Evolutionary conservation across 176 grass and related monocot species (phyloP).

Genomic region (Poa annua): DNA sequence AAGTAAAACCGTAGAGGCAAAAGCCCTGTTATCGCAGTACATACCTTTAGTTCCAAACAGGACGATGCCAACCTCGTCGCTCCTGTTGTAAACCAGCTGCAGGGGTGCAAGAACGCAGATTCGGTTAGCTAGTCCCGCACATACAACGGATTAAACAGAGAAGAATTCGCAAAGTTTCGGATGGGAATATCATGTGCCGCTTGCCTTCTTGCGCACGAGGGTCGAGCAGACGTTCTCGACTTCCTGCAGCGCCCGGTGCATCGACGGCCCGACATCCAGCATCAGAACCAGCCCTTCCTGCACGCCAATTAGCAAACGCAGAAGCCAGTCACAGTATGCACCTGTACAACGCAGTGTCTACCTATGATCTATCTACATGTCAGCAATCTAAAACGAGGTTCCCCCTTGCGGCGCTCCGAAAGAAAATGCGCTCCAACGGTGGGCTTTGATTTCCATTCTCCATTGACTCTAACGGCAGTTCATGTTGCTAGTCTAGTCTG

Average conservation of each 20-base stretch:
- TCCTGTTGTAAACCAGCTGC: slow-evolving; percentile 77
- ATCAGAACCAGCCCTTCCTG: slow-evolving; percentile 83
- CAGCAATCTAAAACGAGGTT: neutral
- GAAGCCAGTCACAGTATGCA: neutral
- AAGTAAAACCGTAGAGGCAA: neutral
- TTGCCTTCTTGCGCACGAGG: slow-evolving; percentile 89
- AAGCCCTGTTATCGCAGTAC: neutral
- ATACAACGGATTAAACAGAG: neutral
- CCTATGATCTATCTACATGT: neutral
- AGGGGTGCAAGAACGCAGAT: neutral
- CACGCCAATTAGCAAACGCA: neutral
- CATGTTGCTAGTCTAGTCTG: neutral
- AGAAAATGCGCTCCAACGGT: no score
- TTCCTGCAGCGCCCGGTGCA: slow-evolving; percentile 76
- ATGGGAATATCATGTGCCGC: neutral
- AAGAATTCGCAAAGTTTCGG: neutral
- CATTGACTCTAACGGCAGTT: no score
- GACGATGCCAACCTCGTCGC: slow-evolving; percentile 71
- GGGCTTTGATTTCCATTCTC: no score
- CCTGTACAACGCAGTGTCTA: neutral
- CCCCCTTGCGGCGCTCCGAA: neutral
- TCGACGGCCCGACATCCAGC: slow-evolving; percentile 87
- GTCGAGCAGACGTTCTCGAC: slow-evolving; percentile 69
- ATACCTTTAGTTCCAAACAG: slow-evolving; percentile 88
- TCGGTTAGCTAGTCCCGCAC: slow-evolving; percentile 2